Evolutionary conservation across 345 rosid species (phyloP), one percentile per base, ranked within the genome.

Genomic region (Acer yangbiense): DNA sequence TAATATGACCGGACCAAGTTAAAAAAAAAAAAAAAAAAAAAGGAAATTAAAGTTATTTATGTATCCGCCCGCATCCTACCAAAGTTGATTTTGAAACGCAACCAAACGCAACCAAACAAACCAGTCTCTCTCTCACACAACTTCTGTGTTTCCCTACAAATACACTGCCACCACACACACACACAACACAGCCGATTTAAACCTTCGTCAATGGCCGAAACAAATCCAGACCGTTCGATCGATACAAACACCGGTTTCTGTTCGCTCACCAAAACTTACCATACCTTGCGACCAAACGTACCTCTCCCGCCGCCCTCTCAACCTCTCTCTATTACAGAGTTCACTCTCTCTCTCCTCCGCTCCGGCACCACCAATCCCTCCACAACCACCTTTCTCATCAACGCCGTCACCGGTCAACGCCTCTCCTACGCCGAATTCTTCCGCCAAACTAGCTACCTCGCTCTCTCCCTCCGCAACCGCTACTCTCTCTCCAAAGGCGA

Each of bases 301-400:
- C 87, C 93, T 60, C 83, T 85, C 62, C 97, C 94, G 16, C 90
- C 89, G 0, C 48, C 75, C 0, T 35, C 84, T 27, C 80, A 76
- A 8, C 90, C 96, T 61, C 90, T 92, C 79, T 91, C 98, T 78
- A 7, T 83, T 63, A 16, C 90, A 61, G 84, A 88, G 14, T 91
- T 52, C 75, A 74, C 81, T 29, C 71, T 86, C 66, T 91, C 94
- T 35, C 93, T 92, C 79, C 89, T 94, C 76, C 86, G 67, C 17
- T 64, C 90, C 71, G 32, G 86, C 68, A 32, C 85, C 72, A 29
- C 83, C 74, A 48, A 16, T 62, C 3, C 81, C 69, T 16, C 88
- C 44, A 16, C 39, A 35, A 35, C 82, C 32, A 67, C 82, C 72
- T 90, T 85, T 77, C 74, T 88, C 73, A 50, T 88, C 65, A 46